Percentiles rank a stretch among this genome's conserved stretches.
Conservation (phyloP, 768 basidiomycete genomes). For the Imleria badia region DNA sequence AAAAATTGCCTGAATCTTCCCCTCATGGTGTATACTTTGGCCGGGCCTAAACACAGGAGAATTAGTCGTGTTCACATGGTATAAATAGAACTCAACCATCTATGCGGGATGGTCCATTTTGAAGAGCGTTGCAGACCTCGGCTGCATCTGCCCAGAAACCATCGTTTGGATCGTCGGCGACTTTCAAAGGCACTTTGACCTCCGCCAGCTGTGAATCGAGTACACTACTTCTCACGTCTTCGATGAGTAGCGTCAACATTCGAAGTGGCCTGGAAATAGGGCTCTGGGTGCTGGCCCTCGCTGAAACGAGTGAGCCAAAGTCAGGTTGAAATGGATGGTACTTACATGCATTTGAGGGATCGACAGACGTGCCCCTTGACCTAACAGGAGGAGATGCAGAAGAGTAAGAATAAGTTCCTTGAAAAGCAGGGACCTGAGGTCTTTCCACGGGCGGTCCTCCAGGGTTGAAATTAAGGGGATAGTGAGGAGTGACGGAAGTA, state of each 20-base stretch:
- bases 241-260: slow-evolving; percentile 67
- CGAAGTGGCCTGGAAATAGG: slow-evolving; percentile 33
- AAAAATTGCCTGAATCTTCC: slow-evolving; percentile 71
- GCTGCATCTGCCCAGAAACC: slow-evolving; percentile 73
- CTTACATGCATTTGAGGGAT: slow-evolving; percentile 39
- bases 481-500: slow-evolving; percentile 2
- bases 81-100: slow-evolving; percentile 47
- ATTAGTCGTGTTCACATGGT: background rate
- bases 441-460: background rate
- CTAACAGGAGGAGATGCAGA: background rate
- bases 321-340: background rate
- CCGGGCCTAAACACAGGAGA: slow-evolving; percentile 47
- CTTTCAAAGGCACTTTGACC: slow-evolving; percentile 57
- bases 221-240: slow-evolving; percentile 54
- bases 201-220: slow-evolving; percentile 64
- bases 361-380: slow-evolving; percentile 5
- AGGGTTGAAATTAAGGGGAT: background rate
- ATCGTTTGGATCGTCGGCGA: slow-evolving; percentile 46
- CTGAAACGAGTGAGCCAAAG: slow-evolving; percentile 10
- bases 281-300: slow-evolving; percentile 9
- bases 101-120: slow-evolving; percentile 61
- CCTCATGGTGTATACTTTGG: slow-evolving; percentile 63
- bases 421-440: background rate
- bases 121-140: slow-evolving; percentile 58
- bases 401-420: background rate